phyloP scores from a whole-genome alignment of 805 yeast species.

The Spathaspora girioi region DNA sequence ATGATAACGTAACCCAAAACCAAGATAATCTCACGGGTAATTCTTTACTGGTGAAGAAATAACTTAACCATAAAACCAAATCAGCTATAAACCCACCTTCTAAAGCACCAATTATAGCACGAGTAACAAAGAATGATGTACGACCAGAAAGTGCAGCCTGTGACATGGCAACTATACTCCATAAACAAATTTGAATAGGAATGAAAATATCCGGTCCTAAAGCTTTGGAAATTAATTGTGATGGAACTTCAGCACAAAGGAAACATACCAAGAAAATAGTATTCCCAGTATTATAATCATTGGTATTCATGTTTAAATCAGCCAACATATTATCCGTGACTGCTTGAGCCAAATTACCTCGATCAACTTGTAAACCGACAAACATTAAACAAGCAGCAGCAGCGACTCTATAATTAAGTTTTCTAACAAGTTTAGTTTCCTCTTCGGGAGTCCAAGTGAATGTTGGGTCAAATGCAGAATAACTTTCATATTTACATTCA shows the following conservation, averaged over 20 bases:
- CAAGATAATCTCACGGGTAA: conserved; percentile 54
- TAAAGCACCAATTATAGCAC: conserved; percentile 51
- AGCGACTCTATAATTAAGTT: conserved; percentile 53
- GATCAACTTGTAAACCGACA: conserved; percentile 53
- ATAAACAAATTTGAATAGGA: conserved; percentile 51
- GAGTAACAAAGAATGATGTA: conserved; percentile 42
- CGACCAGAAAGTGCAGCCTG: conserved; percentile 31
- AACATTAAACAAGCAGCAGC: conserved; percentile 59
- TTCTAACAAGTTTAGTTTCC: conserved; percentile 45
- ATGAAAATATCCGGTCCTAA: conserved; percentile 62
- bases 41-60: conserved; percentile 59
- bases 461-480: conserved; percentile 52
- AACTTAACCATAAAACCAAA: conserved; percentile 57
- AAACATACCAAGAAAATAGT: conserved; percentile 52
- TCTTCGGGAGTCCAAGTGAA: conserved; percentile 52
- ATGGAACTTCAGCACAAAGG: conserved; percentile 56
- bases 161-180: conserved; percentile 53
- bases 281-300: conserved; percentile 56
- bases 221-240: conserved; percentile 58
- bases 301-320: conserved; percentile 49
- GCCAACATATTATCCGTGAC: conserved; percentile 51
- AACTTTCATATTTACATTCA: conserved; percentile 52
- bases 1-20: conserved; percentile 25
- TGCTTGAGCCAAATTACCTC: conserved; percentile 56
- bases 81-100: conserved; percentile 74